Evolutionary conservation across 2,329 filamentous ascomycete species (phyloP).

Genomic region (Ceratocystis cubensis): DNA sequence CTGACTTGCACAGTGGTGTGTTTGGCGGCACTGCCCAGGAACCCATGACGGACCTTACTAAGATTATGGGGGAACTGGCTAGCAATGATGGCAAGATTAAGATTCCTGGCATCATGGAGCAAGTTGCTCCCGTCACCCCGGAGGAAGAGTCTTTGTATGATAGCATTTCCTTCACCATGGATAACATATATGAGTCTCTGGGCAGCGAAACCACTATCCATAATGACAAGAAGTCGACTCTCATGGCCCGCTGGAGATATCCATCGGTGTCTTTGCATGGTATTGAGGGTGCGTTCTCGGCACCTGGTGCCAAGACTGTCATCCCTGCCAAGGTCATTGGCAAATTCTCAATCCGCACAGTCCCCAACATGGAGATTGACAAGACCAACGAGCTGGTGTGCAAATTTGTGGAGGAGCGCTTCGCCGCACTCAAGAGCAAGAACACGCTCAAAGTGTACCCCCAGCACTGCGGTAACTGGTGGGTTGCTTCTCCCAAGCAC

Average conservation of each 20-base stretch:
- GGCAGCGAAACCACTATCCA: slow-evolving; percentile 81
- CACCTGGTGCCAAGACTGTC: slow-evolving; percentile 91
- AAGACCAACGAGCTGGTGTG: slow-evolving; percentile 76
- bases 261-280: slow-evolving; percentile 91
- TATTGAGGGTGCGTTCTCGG: slow-evolving; percentile 86
- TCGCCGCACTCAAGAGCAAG: slow-evolving; percentile 80
- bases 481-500: slow-evolving; percentile 93
- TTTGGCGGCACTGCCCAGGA: slow-evolving; percentile 95
- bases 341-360: slow-evolving; percentile 96
- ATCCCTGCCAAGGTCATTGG: slow-evolving; percentile 96
- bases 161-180: slow-evolving; percentile 88
- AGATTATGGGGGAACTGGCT: slow-evolving; percentile 70
- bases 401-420: slow-evolving; percentile 71
- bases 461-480: slow-evolving; percentile 94
- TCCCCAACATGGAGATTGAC: slow-evolving; percentile 92
- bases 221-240: slow-evolving; percentile 75
- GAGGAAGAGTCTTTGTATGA: slow-evolving; percentile 85
- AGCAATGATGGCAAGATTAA: slow-evolving; percentile 84
- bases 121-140: slow-evolving; percentile 76
- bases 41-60: slow-evolving; percentile 92
- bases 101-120: slow-evolving; percentile 85
- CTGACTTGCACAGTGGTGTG: slow-evolving; percentile 91
- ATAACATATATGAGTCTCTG: slow-evolving; percentile 81
- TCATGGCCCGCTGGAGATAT: slow-evolving; percentile 94
- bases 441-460: slow-evolving; percentile 73